phyloP scores from a whole-genome alignment of 2,329 filamentous ascomycete species.

The Talaromyces sp. region DNA sequence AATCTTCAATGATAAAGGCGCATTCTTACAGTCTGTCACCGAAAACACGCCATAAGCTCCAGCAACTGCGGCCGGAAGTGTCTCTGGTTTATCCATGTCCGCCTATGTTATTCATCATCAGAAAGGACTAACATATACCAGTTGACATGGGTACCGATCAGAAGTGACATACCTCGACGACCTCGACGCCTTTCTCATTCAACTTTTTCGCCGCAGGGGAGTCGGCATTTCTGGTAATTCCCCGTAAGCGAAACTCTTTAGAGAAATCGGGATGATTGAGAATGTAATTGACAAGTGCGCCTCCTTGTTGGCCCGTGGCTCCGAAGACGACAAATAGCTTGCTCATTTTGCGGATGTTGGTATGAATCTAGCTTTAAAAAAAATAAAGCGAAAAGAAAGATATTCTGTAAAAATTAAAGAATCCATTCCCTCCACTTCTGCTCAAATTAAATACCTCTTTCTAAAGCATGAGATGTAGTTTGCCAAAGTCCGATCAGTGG shows the following conservation, averaged over 20 bases:
- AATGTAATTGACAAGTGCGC: slow-evolving; percentile 46
- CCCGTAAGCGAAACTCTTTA: slow-evolving; percentile 48
- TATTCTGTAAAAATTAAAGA: no score
- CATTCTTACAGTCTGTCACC: slow-evolving; percentile 21
- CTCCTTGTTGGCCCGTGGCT: slow-evolving; percentile 57
- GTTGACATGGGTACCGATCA: no score
- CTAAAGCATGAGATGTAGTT: no score
- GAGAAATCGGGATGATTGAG: slow-evolving; percentile 40
- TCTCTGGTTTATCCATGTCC: slow-evolving; percentile 45
- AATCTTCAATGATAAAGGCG: no score
- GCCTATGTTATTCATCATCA: slow-evolving; percentile 33
- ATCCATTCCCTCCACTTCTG: no score
- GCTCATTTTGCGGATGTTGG: slow-evolving; percentile 13
- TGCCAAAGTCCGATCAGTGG: no score
- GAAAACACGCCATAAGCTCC: slow-evolving; percentile 48
- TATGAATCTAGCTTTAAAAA: no score
- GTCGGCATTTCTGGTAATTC: slow-evolving; percentile 48
- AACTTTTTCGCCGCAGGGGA: slow-evolving; percentile 44
- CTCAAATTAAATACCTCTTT: no score
- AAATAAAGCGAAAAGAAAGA: no score
- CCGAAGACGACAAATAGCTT: slow-evolving; percentile 50
- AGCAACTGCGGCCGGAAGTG: slow-evolving; percentile 40
- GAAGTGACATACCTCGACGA: slow-evolving; percentile 23
- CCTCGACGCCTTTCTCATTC: slow-evolving; percentile 43
- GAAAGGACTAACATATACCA: not conserved